A percentile compares a stretch with the other conserved stretches of the same genome.
Evolutionary conservation across 306 rosid species (phyloP).

Genomic region (Sicyos baderoa): DNA sequence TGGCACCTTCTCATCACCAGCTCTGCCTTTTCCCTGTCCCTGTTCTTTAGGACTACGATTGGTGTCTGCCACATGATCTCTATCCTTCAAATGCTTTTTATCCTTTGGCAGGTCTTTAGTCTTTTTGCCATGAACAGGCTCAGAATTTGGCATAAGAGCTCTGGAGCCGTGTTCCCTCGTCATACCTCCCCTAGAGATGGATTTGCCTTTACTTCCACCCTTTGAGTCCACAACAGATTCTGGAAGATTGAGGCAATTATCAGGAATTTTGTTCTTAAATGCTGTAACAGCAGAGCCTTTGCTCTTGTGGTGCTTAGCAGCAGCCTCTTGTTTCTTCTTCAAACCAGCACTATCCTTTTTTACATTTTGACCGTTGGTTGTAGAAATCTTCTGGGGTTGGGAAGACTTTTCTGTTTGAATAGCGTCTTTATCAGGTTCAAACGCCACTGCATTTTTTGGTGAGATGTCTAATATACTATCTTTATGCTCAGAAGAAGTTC

Average conservation of each 20-base stretch:
- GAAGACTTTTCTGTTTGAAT: slow-evolving; percentile 30
- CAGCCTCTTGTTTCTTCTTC: slow-evolving; percentile 41
- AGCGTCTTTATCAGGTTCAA: slow-evolving; percentile 29
- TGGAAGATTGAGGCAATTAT: slow-evolving; percentile 27
- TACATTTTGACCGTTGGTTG: slow-evolving; percentile 40
- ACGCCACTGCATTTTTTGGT: slow-evolving; percentile 30
- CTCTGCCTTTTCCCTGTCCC: slow-evolving; percentile 31
- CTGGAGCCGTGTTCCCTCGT: slow-evolving; percentile 29
- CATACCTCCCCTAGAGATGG: slow-evolving; percentile 29
- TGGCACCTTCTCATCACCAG: slow-evolving; percentile 38
- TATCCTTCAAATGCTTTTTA: slow-evolving; percentile 32
- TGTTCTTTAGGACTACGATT: slow-evolving; percentile 30
- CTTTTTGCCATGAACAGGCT: slow-evolving; percentile 37
- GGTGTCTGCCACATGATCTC: slow-evolving; percentile 26
- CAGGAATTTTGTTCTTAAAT: slow-evolving; percentile 34
- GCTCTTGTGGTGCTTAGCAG: slow-evolving; percentile 33
- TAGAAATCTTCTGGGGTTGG: slow-evolving; percentile 33
- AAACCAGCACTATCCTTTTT: slow-evolving; percentile 41
- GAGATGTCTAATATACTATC: slow-evolving; percentile 27
- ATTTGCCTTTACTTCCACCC: slow-evolving; percentile 40
- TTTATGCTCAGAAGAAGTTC: slow-evolving; percentile 37
- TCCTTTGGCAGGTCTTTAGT: slow-evolving; percentile 32
- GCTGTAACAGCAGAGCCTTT: slow-evolving; percentile 30
- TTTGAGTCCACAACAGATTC: slow-evolving; percentile 41
- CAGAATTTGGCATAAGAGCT: slow-evolving; percentile 34